phyloP scores from a whole-genome alignment of 805 yeast species.

The Candida ficus region DNA sequence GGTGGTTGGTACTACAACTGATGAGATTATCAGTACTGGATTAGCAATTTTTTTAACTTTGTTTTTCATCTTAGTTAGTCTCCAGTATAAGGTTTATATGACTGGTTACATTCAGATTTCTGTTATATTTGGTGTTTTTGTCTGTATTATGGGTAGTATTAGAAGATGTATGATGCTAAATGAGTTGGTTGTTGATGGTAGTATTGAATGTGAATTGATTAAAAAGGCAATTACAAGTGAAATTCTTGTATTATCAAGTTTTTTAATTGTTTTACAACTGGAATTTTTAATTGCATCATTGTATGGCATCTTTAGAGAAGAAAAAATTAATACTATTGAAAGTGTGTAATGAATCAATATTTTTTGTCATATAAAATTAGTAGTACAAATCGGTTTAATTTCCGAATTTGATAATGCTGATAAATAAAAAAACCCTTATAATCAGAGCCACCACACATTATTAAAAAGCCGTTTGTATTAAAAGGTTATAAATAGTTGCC shows the following conservation, averaged over 20 bases:
- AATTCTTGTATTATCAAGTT: conserved; percentile 1
- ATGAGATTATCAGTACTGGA: conserved; percentile 1
- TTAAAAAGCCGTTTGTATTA: background rate
- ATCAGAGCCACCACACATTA: background rate
- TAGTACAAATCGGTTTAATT: background rate
- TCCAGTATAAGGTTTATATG: background rate
- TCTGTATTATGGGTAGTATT: conserved; percentile 4
- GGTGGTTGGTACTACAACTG: too few species aligned
- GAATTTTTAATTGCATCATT: conserved; percentile 3
- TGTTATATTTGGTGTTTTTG: background rate
- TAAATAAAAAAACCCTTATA: too few species aligned
- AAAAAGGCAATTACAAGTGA: conserved; percentile 4
- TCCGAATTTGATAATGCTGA: too few species aligned
- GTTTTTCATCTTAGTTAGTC: background rate
- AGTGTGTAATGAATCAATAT: too few species aligned
- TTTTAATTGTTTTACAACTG: conserved; percentile 3
- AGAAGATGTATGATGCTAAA: background rate
- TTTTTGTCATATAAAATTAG: too few species aligned
- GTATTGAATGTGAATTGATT: background rate
- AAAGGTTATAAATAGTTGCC: background rate
- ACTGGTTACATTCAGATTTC: background rate
- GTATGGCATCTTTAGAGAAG: background rate
- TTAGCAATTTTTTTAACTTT: conserved; percentile 4
- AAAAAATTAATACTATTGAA: too few species aligned
- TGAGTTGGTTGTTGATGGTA: background rate